Conservation (phyloP, 495 filamentous ascomycete genomes). For the Daldinia childiae region DNA sequence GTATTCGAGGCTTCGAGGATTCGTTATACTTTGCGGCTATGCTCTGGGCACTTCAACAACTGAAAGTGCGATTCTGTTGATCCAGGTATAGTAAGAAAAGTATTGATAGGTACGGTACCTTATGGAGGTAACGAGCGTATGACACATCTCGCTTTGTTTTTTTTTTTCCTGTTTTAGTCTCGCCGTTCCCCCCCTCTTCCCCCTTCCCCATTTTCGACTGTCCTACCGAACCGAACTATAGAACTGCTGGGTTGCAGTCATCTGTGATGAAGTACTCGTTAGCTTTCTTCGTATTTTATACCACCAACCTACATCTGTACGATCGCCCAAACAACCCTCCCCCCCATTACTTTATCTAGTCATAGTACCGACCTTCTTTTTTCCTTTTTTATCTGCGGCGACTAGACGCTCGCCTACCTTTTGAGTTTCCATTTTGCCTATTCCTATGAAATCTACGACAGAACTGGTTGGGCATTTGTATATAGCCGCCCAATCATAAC, state of each 20-base stretch:
- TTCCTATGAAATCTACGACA: conserved; percentile 26
- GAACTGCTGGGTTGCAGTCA: conserved; percentile 18
- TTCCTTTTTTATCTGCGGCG: conserved; percentile 11
- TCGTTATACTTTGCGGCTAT: conserved; percentile 41
- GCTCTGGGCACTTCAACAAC: conserved; percentile 16
- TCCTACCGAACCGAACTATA: background rate
- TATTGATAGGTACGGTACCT: background rate
- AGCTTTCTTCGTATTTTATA: conserved; percentile 33
- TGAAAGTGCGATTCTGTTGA: background rate
- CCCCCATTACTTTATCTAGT: conserved; percentile 14
- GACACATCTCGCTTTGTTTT: background rate
- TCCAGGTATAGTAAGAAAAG: background rate
- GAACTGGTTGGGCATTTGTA: conserved; percentile 22
- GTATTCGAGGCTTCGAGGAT: background rate
- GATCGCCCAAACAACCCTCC: conserved; percentile 15
- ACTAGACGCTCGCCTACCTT: background rate
- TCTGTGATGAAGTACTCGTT: conserved; percentile 17
- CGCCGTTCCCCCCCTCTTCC: background rate
- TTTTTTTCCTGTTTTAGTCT: background rate
- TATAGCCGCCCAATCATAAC: conserved; percentile 41
- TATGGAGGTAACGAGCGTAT: background rate
- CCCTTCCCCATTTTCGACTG: background rate
- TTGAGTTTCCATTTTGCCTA: conserved; percentile 34
- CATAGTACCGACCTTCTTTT: background rate
- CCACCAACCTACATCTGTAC: conserved; percentile 6